Conservation (phyloP, 441 rosid genomes). For the Mallotus repandus region DNA sequence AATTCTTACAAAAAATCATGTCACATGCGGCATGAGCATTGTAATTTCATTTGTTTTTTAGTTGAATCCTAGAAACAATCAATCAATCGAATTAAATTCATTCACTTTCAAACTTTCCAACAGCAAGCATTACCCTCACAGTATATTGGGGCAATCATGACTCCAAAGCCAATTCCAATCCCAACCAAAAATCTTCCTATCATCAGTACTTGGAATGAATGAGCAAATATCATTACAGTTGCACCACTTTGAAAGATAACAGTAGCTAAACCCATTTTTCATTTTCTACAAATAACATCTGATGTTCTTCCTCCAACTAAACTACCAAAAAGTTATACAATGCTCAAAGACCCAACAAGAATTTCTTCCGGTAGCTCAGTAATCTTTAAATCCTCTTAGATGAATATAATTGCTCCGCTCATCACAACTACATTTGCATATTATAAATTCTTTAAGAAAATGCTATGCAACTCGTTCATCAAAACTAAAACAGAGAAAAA, state of each 20-base stretch:
- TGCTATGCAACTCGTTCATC: too few relatives aligned
- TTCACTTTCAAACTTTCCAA: too few relatives aligned
- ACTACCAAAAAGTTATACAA: conserved; percentile 79
- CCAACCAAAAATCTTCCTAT: conserved; percentile 78
- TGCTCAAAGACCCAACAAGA: conserved; percentile 73
- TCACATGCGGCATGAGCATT: too few relatives aligned
- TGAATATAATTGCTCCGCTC: conserved; percentile 93
- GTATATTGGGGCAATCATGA: conserved; percentile 84
- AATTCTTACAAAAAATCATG: too few relatives aligned
- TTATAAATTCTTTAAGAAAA: neutral
- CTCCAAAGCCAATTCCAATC: conserved; percentile 77
- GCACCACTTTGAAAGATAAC: conserved; percentile 72
- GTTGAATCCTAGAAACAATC: too few relatives aligned
- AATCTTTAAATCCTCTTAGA: conserved; percentile 75
- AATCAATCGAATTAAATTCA: too few relatives aligned
- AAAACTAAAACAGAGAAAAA: too few relatives aligned
- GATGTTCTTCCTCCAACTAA: conserved; percentile 86
- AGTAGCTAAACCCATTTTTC: conserved; percentile 92
- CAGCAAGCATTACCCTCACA: too few relatives aligned
- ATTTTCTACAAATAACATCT: conserved; percentile 74
- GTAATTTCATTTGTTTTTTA: too few relatives aligned
- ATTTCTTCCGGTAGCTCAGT: conserved; percentile 78
- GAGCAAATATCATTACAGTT: conserved; percentile 72
- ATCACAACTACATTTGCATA: conserved; percentile 86
- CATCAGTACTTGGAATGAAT: conserved; percentile 66